Evolutionary conservation across 2,329 filamentous ascomycete species (phyloP), one percentile per base, ranked within the genome.

Genomic region (Myriosclerotinia duriaeana): DNA sequence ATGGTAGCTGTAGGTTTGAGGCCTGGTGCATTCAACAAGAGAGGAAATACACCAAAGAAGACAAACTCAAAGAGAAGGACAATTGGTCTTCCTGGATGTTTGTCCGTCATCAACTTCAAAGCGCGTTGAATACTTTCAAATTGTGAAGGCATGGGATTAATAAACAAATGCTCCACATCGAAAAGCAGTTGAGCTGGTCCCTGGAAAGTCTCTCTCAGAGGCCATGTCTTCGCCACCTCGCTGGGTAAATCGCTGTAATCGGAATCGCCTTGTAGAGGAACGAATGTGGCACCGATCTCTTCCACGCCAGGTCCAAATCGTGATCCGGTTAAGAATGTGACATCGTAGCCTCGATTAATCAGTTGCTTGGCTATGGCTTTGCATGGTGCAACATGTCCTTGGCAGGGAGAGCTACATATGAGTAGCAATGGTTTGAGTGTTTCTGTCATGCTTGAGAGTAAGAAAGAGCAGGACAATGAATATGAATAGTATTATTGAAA

Each of bases 241-340:
- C 15, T 36, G 9, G 38, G 38, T 4, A 53, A 5, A 34, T 58
- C 62, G 11, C 72, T 68, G 7, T 71, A 67, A 30, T 76, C 72
- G 36, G 71, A 67, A 1, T 59, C 34, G 14, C 68, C 70, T 14
- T 50, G 34, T 14, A 77, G 68, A 1, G 75, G 71, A n/a, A 78
- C 70, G 67, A 78, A 80, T 1, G 71, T 73, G 5, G 78, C 78
- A 0, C 81, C 80, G 3, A 76, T 75, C 1, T 69, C 70, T 58
- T 76, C 75, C 58, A 80, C 72, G 12, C 73, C 66, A 5, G 71
- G 64, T 56, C 78, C 72, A 68, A 78, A 81, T 12, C 74, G 67
- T 0, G 74, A 69, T 1, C 78, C 79, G 5, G 75, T 75, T n/a
- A 83, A 74, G 69, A 81, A 80, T 2, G 77, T 79, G 4, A 80